Evolutionary conservation across 2,329 filamentous ascomycete genomes (phyloP), one percentile per base, ranked within the genome.

Genomic region (Fusarium sp.): DNA sequence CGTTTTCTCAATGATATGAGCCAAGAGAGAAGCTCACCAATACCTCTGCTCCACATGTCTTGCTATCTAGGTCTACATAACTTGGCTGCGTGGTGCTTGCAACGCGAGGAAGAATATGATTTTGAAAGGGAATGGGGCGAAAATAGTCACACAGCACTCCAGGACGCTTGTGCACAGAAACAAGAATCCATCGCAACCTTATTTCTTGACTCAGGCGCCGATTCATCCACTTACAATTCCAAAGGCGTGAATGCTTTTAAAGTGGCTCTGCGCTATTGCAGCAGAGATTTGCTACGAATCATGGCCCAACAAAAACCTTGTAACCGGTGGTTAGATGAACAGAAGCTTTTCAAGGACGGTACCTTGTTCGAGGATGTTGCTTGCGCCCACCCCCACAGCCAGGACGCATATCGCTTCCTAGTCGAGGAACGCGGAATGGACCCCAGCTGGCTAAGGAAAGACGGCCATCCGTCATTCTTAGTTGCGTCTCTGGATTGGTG

Each of bases 191-290:
- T 45, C 12, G 6, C 13, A 3, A 6, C 15, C 6, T 18, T 46
- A 3, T 23, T 46, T 4, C 17, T 30, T 7, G 26, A 30, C 3
- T 12, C 44, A 30, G 26, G 44, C 0, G 44, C 44, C 5, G 4
- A 45, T 27, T 0, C 26, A 2, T 5, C 13, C 4, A 9, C 14
- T 35, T 13, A 3, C 13, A 15, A 13, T 15, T 35, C 4, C 4
- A 7, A 14, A 15, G 33, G 5, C 14, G 15, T 7, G 13, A 35
- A 35, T 35, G 33, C 41, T 26, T 20, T 42, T 42, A 14, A 6
- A 6, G 0, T 9, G 0, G 41, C 23, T 27, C 0, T 45, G 9
- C 0, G 1, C 3, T 4, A 4, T 26, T 14, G 7, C 2, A 14
- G 13, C 7, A 45, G 23, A 9, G 7, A 3, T 6, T 5, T 46